Base-by-base conservation (phyloP, 495 filamentous ascomycete species). In the Ascodesmis nigricans region DNA sequence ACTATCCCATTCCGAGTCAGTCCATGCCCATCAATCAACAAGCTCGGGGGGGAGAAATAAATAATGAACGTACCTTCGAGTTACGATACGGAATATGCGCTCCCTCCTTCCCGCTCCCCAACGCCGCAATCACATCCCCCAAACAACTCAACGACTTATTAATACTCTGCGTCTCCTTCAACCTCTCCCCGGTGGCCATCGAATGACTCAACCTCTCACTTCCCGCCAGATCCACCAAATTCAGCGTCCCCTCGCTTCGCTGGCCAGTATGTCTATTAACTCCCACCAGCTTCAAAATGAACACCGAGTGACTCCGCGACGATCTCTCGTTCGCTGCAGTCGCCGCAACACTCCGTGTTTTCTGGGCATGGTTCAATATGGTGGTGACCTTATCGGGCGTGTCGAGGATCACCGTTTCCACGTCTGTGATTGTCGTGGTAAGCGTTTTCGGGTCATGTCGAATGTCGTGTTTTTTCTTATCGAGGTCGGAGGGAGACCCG, bases 161-260 rank as follows among this genome's bases (percentile, higher is more conserved):
- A 63, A 99, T 99, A 49, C 76, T 92, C 45, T 93, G 84, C 6
- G 90, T 93, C 56, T 99, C 87, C 50, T 74, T 76, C 55, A 91
- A 65, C 28, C 83, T 60, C 27, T 91, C 80, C 4, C 83, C 83
- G 6, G 77, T 78, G 5, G 73, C 78, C 21, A 71, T 66, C 38
- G 72, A 78, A 52, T 90, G 78, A 53, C 78, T 78, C 28, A 95
- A 63, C 36, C 84, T 69, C 53, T 99, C 87, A 31, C 78, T 87
- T 17, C 87, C 87, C 1, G 87, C 87, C 37, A 99, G 58, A 58
- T 99, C 87, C 21, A 99, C 90, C 11, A 99, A 62, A 55, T 99
- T 99, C 31, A 99, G 65, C 0, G 83, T 91, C 21, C 90, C 90
- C 49, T 92, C 82, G 41, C 77, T 80, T 10, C 70, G 69, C 53